phyloP scores from a whole-genome alignment of 169 alveolate species.

The Plasmodium gaboni region DNA sequence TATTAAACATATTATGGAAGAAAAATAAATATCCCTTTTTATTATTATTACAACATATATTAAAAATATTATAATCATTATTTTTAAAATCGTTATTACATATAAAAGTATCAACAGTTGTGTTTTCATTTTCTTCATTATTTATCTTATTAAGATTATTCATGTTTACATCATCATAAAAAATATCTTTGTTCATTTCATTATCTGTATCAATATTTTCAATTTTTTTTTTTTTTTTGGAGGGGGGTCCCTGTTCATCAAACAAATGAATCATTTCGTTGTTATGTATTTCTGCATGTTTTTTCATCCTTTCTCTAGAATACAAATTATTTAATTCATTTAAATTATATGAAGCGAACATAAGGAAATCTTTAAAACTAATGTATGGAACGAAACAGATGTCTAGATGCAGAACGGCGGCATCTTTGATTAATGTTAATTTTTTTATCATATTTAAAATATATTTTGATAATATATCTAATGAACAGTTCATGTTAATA shows the following conservation, averaged over 20 bases:
- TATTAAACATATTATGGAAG: constrained; percentile 24
- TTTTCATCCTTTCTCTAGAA: constrained; percentile 1
- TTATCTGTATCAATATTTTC: background rate
- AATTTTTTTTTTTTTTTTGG: background rate
- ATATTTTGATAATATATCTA: constrained; percentile 21
- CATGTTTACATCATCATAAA: background rate
- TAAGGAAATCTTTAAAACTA: constrained; percentile 60
- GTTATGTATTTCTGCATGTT: background rate
- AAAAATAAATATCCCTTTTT: constrained; percentile 21
- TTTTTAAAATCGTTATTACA: background rate
- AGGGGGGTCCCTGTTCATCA: background rate
- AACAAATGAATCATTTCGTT: background rate
- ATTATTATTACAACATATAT: no score
- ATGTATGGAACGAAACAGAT: constrained; percentile 9
- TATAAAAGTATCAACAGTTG: background rate
- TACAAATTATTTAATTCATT: constrained; percentile 27
- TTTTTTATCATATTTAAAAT: constrained; percentile 30
- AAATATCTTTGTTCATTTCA: background rate
- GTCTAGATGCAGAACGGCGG: constrained; percentile 25
- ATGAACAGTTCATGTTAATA: background rate
- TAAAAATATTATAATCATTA: background rate
- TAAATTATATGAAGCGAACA: constrained; percentile 55
- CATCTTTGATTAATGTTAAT: constrained; percentile 15
- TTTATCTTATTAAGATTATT: background rate
- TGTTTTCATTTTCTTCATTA: background rate